Conservation (phyloP, 148 eudicot species). For the Talinum fruticosum region DNA sequence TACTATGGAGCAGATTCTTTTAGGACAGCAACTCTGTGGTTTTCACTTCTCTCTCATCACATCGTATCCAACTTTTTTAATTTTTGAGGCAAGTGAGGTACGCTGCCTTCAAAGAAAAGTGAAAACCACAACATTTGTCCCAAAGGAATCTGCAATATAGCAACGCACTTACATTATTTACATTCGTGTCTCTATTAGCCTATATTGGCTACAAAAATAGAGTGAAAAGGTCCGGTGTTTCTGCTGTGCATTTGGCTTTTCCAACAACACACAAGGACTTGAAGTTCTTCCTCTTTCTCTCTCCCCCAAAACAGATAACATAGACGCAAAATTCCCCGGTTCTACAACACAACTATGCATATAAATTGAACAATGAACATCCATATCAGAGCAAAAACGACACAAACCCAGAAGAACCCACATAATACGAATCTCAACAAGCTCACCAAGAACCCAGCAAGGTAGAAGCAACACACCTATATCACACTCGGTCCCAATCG, state of each 20-base stretch:
- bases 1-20: neutral
- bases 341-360: neutral
- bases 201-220: neutral
- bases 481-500: slow-evolving; percentile 85
- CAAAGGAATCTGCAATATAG: too few species aligned
- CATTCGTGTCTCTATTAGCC: neutral
- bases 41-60: neutral
- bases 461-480: slow-evolving; percentile 45
- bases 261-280: neutral
- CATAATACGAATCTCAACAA: neutral
- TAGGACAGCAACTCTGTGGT: neutral
- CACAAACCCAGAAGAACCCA: neutral
- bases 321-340: too few species aligned
- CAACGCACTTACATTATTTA: too few species aligned
- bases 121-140: too few species aligned
- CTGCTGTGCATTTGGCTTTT: neutral
- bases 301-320: neutral
- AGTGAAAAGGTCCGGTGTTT: neutral
- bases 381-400: neutral
- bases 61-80: too few species aligned
- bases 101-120: too few species aligned
- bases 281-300: neutral
- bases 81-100: too few species aligned
- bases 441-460: neutral
- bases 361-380: neutral